Base-by-base conservation (phyloP, 2,329 filamentous ascomycete species). In the Lasiodiplodia theobromae region DNA sequence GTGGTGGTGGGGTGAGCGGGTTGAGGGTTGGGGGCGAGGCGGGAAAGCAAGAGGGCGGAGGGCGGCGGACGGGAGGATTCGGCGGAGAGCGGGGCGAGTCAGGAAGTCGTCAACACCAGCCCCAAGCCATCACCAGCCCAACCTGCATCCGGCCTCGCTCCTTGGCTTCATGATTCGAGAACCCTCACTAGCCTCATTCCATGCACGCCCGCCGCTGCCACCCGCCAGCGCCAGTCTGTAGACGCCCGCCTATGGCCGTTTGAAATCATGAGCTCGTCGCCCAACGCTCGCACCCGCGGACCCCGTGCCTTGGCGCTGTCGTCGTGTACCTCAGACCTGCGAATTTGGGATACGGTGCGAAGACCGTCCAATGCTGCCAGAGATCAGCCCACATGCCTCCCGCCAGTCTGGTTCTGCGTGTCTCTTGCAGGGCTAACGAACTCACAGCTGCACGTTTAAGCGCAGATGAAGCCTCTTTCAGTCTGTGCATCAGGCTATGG, bases 31-130 rank as follows among this genome's bases (percentile, higher is more conserved):
- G 21, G 52, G 14, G 52, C 14, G 52, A 34, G 31, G 31, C 14
- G 11, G 53, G 16, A 21, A 23, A n/a, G 8, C 34, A n/a, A 37
- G 23, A 28, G 54, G 18, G 40, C 16, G 28, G 58, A 51, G n/a
- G 56, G 12, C 4, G 16, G 57, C 16, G 21, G 2, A 31, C n/a
- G 57, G 21, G 8, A 10, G 57, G 18, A 40, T 16, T 16, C 40
- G 40, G 40, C 40, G 40, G 40, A 47, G 40, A 14, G 18, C 28
- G 7, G 38, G 4, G 40, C 58, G 58, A 51, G 58, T 63, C 58
- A 51, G 28, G 11, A 28, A 28, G 28, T 28, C 28, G 44, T 49
- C 60, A 64, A 64, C 60, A 64, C 60, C 60, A 64, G 25, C 28
- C 28, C 37, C 57, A 44, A 23, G 16, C 40, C 16, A 40, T 28